Percentiles rank a stretch among this genome's conserved stretches.
phyloP scores from a whole-genome alignment of 768 basidiomycete genomes.

The Boletus subcaerulescens region DNA sequence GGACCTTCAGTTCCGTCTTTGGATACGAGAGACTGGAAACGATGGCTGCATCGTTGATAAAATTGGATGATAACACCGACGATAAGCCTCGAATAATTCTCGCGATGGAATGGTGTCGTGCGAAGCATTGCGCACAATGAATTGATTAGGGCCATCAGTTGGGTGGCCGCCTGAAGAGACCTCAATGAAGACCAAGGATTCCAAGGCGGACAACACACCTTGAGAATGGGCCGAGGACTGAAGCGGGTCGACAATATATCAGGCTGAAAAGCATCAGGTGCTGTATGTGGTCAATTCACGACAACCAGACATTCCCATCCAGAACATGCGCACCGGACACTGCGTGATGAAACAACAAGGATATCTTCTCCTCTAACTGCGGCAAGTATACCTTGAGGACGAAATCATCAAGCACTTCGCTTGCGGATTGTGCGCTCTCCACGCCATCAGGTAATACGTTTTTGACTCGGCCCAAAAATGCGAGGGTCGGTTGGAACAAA shows the following conservation, averaged over 20 bases:
- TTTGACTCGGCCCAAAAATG: conserved; percentile 74
- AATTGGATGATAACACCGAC: conserved; percentile 94
- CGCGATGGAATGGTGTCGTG: conserved; percentile 90
- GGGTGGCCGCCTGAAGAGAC: conserved; percentile 65
- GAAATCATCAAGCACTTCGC: conserved; percentile 84
- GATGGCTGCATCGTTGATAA: conserved; percentile 89
- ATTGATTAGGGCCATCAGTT: conserved; percentile 86
- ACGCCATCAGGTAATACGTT: conserved; percentile 70
- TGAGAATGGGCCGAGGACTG: conserved; percentile 72
- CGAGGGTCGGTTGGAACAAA: conserved; percentile 90
- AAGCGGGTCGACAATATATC: conserved; percentile 66
- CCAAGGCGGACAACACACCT: conserved; percentile 42
- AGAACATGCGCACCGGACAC: conserved; percentile 55
- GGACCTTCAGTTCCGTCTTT: conserved; percentile 39
- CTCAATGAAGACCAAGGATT: neutral
- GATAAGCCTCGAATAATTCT: conserved; percentile 92
- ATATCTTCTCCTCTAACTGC: conserved; percentile 92
- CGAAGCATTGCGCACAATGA: conserved; percentile 89
- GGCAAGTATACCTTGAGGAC: conserved; percentile 91
- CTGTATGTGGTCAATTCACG: conserved; percentile 34
- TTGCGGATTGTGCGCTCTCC: conserved; percentile 64
- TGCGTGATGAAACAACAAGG: conserved; percentile 80
- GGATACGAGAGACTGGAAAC: conserved; percentile 73
- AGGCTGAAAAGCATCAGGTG: conserved; percentile 83
- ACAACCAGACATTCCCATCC: neutral